Base-by-base conservation (phyloP, 83 land plant species). In the Diphasiastrum complanatum region DNA sequence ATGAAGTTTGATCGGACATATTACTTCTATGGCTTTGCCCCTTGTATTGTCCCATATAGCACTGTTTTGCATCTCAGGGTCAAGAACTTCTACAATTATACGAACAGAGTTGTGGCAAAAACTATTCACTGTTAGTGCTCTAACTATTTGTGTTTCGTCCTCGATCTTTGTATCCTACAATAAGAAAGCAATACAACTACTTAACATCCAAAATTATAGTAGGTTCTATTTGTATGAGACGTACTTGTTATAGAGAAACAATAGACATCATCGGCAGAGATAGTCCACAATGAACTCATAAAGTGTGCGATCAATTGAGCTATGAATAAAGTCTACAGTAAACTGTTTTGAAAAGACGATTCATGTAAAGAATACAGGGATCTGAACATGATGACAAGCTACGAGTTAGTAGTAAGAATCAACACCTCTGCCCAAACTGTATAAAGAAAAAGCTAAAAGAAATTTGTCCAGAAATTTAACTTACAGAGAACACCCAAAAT, bases 1-100 rank as follows among this genome's bases (percentile, higher is more conserved):
- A 47, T 74, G 77, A 10, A 52, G 20, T 60, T 66, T 74, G 5
- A 64, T 38, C 3, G 64, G 72, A 47, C 77, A 74, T 27, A 74
- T 35, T 19, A 74, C 66, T 36, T 74, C 72, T 10, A 74, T 74
- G n/a, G 33, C 58, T 25, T 54, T 11, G 4, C 11, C 58, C 4
- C 5, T 12, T 23, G 58, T 25, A 30, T 26, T 54, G 6, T 54
- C 11, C 58, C 58, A 54, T 23, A 54, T 33, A 14, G 36, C 33
- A 28, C 58, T 23, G 4, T 28, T 54, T n/a, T 23, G 58, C 5
- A n/a, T 28, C 6, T 54, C 58, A 6, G 58, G 58, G 16, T 54
- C 58, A 12, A 54, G 34, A 18, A 54, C 58, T 28, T 54, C 58
- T 18, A 54, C 58, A 22, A 54, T 28, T 26, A 54, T 30, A 5